Conservation (phyloP, 2,329 filamentous ascomycete species). For the Epichloe sp. region DNA sequence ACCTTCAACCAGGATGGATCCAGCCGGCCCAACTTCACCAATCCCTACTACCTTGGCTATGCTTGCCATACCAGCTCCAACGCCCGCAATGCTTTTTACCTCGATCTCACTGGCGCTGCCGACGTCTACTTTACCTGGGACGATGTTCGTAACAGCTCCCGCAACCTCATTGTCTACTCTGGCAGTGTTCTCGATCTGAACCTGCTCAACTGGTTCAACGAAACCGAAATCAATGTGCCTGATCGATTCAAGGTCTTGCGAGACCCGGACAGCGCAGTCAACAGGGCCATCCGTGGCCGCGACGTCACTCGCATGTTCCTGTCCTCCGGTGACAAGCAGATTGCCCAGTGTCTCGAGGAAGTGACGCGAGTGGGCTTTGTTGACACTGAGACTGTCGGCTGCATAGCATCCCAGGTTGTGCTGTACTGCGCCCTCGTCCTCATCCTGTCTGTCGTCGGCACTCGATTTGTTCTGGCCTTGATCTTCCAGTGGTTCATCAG, state of each 20-base stretch:
- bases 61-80: conserved; percentile 67
- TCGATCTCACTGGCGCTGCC: conserved; percentile 50
- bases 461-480: conserved; percentile 79
- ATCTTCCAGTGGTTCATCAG: conserved; percentile 95
- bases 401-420: conserved; percentile 94
- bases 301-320: conserved; percentile 87
- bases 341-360: conserved; percentile 78
- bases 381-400: conserved; percentile 91
- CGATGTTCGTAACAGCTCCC: conserved; percentile 75
- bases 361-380: conserved; percentile 94
- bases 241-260: conserved; percentile 68
- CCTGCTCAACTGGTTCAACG: conserved; percentile 82
- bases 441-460: conserved; percentile 76
- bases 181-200: conserved; percentile 86
- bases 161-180: conserved; percentile 89
- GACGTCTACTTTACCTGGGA: conserved; percentile 97
- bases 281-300: conserved; percentile 58
- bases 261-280: conserved; percentile 45
- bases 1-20: conserved; percentile 92
- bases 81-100: conserved; percentile 65
- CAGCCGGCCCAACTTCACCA: conserved; percentile 57
- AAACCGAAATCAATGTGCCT: conserved; percentile 62
- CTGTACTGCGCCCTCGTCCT: conserved; percentile 86
- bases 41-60: conserved; percentile 70
- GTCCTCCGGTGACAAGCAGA: conserved; percentile 60